Base-by-base conservation (phyloP, 352 stramenopile species). In the Phytophthora ramorum region DNA sequence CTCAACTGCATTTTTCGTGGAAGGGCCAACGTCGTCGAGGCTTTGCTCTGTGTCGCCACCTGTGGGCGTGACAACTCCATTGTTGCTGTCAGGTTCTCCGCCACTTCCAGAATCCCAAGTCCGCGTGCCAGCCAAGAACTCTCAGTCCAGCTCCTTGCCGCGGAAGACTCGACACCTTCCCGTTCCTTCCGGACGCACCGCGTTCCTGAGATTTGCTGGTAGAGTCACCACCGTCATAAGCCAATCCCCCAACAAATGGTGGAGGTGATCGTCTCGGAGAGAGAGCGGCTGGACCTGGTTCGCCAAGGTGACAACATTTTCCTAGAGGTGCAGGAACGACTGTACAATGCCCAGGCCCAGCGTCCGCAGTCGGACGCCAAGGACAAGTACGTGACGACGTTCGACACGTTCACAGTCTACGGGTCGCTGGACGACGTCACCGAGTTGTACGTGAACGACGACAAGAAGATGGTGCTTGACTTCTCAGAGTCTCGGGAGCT, bases 391-490 rank as follows among this genome's bases (percentile, higher is more conserved):
- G 54, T 90, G 32, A 82, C 83, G 45, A 68, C 81, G 26, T 69
- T 90, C 22, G 82, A 89, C 49, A 73, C 75, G 20, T 82, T 80
- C 63, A 73, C 76, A 37, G 66, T 92, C 56, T 84, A 83, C 63
- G 84, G 66, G 0, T 79, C 80, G 32, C 79, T 92, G n/a, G 81
- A 90, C 17, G 76, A 87, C 50, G 78, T 91, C 53, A 82, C 80
- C 3, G 78, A 90, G 14, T 41, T 92, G 47, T 92, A 88, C 55
- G 48, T 91, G 43, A 83, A 78, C 60, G 69, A 81, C 24, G 69
- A 84, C 14, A 87, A 84, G 62, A 82, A 88, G 60, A 79, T 92
- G 69, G 80, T 90, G 65, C 72, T 92, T 16, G 84, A 92, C 56
- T 92, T 91, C 57, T 88, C 84, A 45, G 78, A 87, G 62, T 89